Evolutionary conservation across 257 asterid species (phyloP), one percentile per base, ranked within the genome.

Genomic region (Craterostigma plantagineum): DNA sequence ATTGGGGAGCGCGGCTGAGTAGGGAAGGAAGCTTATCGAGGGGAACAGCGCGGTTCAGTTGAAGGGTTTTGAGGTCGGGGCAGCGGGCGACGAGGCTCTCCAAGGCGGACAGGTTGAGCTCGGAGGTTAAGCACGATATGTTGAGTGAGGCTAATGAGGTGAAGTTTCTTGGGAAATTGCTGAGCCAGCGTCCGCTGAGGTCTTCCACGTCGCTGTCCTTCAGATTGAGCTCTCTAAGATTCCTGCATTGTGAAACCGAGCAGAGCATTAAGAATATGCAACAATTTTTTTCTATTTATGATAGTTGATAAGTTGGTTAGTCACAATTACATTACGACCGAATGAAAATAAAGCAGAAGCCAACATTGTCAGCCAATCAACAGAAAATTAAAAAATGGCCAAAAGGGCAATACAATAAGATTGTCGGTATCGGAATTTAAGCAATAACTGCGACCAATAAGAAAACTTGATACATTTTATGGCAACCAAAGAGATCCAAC

Each of bases 121-220:
- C 92, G 0, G 80, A 62, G 41, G 44, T 65, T 34, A 72, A 55
- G 63, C 87, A 75, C 46, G 79, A 68, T 42, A 79, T 66, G 72
- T 75, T 75, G 18, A 79, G 86, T 7, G 87, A 72, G 3, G 64
- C 83, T 16, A 79, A 62, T 11, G 79, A 72, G 7, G 80, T 79
- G 53, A 40, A 75, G 62, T 23, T 60, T 42, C 65, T 77, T 0
- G 92, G 83, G 43, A 79, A 79, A 63, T 67, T 75, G 67, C 75
- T 71, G 12, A 75, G 65, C 92, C 92, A 79, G 38, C 69, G 77
- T 52, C 79, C 87, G 45, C 82, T 75, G 14, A 64, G 36, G 33
- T 75, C 87, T 52, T 69, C 83, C 51, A 69, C 92, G 27, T 75
- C 87, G 50, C 87, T 64, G 56, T 79, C 87, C 52, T 67, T 67